Conservation (phyloP, 352 stramenopile genomes). For the Phytophthora sojae region DNA sequence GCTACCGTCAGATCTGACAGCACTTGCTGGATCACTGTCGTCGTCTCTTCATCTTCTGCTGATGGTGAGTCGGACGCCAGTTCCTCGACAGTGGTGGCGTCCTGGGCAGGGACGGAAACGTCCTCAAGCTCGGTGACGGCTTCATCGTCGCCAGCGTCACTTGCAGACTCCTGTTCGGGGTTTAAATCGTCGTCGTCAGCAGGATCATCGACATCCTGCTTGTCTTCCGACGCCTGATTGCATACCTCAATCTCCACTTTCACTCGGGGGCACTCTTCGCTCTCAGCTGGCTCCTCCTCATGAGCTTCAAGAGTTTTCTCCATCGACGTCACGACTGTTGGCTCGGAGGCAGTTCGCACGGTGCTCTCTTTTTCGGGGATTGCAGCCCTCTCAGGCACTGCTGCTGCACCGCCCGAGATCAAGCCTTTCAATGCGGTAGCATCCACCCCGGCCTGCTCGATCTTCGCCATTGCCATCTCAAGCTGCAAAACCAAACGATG, state of each 20-base stretch:
- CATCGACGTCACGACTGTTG: not conserved
- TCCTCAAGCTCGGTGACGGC: conserved; percentile 15
- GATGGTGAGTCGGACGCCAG: not conserved
- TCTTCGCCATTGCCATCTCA: conserved; percentile 77
- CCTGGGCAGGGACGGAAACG: not conserved
- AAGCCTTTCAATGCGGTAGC: conserved; percentile 53
- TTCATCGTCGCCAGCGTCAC: conserved; percentile 21
- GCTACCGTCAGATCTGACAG: conserved; percentile 21
- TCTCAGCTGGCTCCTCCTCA: conserved; percentile 28
- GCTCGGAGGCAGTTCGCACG: conserved; percentile 12
- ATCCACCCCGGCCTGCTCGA: conserved; percentile 65
- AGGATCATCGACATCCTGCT: conserved; percentile 32
- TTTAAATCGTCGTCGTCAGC: conserved; percentile 36
- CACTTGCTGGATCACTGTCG: conserved; percentile 19
- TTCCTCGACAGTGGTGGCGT: conserved; percentile 7
- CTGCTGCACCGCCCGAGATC: conserved; percentile 28
- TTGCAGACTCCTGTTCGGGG: conserved; percentile 28
- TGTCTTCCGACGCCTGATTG: conserved; percentile 36
- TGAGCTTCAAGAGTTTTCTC: conserved; percentile 16
- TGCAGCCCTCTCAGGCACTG: conserved; percentile 9
- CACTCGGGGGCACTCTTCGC: conserved; percentile 4
- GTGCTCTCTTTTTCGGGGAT: conserved; percentile 19
- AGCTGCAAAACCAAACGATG: conserved; percentile 36
- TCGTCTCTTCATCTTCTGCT: conserved; percentile 22
- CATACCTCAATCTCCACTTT: conserved; percentile 38